These are phyloP conservation scores for Canavalia gladiata DNA, from an alignment of 306 rosid genomes.

Conservation along the genomic window DNA sequence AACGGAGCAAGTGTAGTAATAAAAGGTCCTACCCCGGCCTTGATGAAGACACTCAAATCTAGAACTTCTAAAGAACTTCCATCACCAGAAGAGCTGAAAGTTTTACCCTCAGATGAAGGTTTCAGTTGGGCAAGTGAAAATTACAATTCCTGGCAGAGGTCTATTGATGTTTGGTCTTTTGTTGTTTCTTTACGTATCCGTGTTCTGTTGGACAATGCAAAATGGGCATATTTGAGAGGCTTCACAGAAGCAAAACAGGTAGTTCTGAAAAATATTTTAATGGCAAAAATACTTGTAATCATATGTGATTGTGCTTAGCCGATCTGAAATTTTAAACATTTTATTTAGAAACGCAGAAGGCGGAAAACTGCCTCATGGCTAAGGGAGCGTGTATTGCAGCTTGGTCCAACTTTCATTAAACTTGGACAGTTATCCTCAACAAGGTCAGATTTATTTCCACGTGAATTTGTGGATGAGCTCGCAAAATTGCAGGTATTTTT, in stretches of 20 bases:
- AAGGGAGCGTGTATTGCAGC: conserved; percentile 81
- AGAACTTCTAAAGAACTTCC: conserved; percentile 58
- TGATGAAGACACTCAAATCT: conserved; percentile 54
- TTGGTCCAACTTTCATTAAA: conserved; percentile 92
- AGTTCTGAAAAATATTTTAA: conserved; percentile 9
- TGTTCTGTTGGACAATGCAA: conserved; percentile 70
- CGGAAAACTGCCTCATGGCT: conserved; percentile 83
- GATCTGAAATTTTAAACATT: neutral
- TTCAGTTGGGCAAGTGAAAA: conserved; percentile 91
- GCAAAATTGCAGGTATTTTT: conserved; percentile 76
- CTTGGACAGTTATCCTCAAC: conserved; percentile 89
- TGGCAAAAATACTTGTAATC: neutral
- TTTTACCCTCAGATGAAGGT: conserved; percentile 81
- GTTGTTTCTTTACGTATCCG: conserved; percentile 77
- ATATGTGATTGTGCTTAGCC: conserved; percentile 12
- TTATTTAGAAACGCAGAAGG: conserved; percentile 72
- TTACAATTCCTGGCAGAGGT: conserved; percentile 80
- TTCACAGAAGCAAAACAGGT: conserved; percentile 85
- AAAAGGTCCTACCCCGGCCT: conserved; percentile 43
- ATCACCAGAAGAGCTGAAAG: conserved; percentile 66
- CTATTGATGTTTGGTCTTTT: conserved; percentile 85
- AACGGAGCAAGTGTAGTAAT: conserved; percentile 64
- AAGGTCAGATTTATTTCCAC: conserved; percentile 87
- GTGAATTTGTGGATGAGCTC: conserved; percentile 87
- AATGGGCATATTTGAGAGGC: conserved; percentile 84